Evolutionary conservation across 805 yeast species (phyloP), one percentile per base, ranked within the genome.

Genomic region (Yarrowia divulgata): DNA sequence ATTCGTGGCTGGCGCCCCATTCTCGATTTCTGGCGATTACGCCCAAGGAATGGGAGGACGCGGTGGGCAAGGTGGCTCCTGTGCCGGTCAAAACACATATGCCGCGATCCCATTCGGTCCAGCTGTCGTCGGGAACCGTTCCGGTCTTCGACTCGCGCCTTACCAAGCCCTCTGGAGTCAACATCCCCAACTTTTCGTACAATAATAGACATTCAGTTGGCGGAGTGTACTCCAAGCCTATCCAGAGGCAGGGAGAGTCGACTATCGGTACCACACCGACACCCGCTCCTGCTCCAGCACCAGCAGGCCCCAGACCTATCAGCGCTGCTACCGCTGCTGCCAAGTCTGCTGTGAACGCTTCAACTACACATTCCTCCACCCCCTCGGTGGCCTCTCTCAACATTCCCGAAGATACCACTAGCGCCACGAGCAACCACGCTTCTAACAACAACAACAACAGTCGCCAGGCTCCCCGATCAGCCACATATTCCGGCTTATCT

Each of bases 1-100:
- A 94, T 78, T 87, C 90, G 35, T 94, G 99, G 99, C 79, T 95
- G 69, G 81, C 89, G n/a, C 90, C 92, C 2, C 93, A 94, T 79
- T 87, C 88, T 14, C 88, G 88, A 73, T 90, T 93, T 80, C 81
- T 95, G 72, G 87, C 95, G 0, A 89, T 93, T 39, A 85, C 94
- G 19, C 97, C 97, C 50, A 84, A 85, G 3, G 97, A 94, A 77
- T 95, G 98, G 98, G 98, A 94, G 77, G 82, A 82, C 55, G 71
- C 72, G 23, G 72, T 71, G 62, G 68, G 68, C 64, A 40, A 40
- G 43, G 67, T 52, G 34, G 48, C 70, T 34, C 35, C 35, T 16
- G 46, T 63, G 6, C 68, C 46, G 18, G 55, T 19, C 18, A 49
- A 63, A 29, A 19, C 72, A 5, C 69, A 63, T 32, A 68, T 74